These are phyloP conservation scores for Botrytis hyacinthi DNA, from an alignment of 2,329 filamentous ascomycete species.

Conservation along the genomic window DNA sequence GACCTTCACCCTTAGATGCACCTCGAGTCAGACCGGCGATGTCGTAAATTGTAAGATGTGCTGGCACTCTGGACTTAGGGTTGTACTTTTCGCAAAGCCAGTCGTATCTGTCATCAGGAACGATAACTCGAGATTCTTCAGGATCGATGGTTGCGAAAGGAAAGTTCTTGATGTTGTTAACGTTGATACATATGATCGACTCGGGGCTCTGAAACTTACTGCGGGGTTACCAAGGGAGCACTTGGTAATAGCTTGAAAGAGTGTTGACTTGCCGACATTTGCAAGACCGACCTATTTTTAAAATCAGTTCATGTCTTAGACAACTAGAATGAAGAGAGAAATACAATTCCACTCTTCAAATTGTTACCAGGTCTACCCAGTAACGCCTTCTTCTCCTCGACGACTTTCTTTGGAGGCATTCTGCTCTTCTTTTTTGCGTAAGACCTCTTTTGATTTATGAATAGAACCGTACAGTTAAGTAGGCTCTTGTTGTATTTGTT, in stretches of 20 bases:
- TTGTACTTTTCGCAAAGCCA: conserved; percentile 96
- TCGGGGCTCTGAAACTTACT: conserved; percentile 53
- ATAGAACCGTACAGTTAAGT: conserved; percentile 40
- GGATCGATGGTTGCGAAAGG: conserved; percentile 99
- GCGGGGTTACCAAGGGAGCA: conserved; percentile 95
- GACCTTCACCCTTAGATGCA: conserved; percentile 93
- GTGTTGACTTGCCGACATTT: conserved; percentile 98
- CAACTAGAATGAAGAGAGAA: conserved; percentile 38
- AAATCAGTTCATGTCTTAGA: conserved; percentile 5
- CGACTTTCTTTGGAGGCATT: conserved; percentile 94
- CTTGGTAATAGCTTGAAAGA: conserved; percentile 99
- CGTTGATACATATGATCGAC: conserved; percentile 21
- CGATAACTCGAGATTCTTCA: conserved; percentile 95
- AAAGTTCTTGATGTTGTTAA: conserved; percentile 67
- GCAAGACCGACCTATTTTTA: conserved; percentile 81
- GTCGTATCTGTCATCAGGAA: conserved; percentile 93
- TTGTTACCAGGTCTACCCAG: conserved; percentile 96
- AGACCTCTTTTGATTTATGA: conserved; percentile 50
- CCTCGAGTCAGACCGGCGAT: conserved; percentile 95
- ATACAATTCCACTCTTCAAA: conserved; percentile 98
- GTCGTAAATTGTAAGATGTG: conserved; percentile 97
- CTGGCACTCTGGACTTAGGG: conserved; percentile 94
- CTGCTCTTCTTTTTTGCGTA: conserved; percentile 51
- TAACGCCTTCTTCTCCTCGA: conserved; percentile 92
- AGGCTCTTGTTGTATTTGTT: conserved; percentile 30